Base-by-base conservation (phyloP, 176 grass and related monocot genomes). In the Hyparrhenia diplandra region DNA sequence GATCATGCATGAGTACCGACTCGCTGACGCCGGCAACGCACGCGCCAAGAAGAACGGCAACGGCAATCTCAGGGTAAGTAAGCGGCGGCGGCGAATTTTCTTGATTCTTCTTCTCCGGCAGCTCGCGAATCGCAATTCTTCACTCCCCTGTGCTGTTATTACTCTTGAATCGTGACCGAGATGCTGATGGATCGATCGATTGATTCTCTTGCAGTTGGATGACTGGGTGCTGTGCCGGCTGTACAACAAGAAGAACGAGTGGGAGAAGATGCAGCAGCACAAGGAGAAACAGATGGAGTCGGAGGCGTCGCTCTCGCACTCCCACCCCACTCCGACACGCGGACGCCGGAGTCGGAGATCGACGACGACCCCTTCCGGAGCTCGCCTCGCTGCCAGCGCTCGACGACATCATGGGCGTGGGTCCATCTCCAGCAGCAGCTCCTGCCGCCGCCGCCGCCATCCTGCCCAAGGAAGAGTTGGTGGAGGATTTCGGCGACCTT, bases 181-280 rank as follows among this genome's bases (percentile, higher is more conserved):
- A 24, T 73, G 25, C 61, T 84, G 12, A 75, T 4, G 9, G 13
- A 2, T 17, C 62, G 2, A 31, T 39, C 4, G n/a, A 51, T 75
- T 69, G 8, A 28, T 87, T 27, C 8, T 65, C n/a, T 11, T 87
- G 65, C 62, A 94, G 94, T 69, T 97, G 61, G 94, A 94, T 37
- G 94, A 94, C 34, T 94, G 94, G 91, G 91, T 94, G 46, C 80
- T 94, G 6, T 97, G 94, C 62, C 85, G 91, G 11, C 70, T 97
- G 13, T 94, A 94, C 82, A 82, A 92, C 80, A 94, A 94, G 89
- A 97, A 94, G 75, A 97, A 92, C 47, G 75, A 85, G 30, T 94
- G 89, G 91, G 91, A 88, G 80, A 97, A 92, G 82, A 85, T 86
- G 87, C 85, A 80, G 69, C 60, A 55, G 73, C 45, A 73, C 35